A percentile compares a stretch with the other conserved stretches of the same genome.
phyloP scores from a whole-genome alignment of 2,329 filamentous ascomycete species.

The Beauveria varroae region DNA sequence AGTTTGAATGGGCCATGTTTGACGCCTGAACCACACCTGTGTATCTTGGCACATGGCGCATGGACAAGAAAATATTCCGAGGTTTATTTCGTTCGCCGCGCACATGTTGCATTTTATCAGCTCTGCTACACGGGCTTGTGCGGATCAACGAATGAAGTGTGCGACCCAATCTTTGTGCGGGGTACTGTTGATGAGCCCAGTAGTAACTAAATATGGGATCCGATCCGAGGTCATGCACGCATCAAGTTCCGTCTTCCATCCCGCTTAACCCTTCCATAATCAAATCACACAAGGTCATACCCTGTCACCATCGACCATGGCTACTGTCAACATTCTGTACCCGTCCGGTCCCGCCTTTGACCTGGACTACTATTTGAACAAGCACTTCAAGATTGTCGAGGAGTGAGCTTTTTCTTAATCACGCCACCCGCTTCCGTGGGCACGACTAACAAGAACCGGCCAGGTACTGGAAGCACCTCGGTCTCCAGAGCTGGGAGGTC shows the following conservation, averaged over 20 bases:
- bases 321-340: conserved; percentile 29
- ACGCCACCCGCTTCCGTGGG: background rate
- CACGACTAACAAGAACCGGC: background rate
- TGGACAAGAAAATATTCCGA: background rate
- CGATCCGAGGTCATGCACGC: background rate
- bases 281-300: background rate
- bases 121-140: background rate
- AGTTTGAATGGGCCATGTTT: conserved; percentile 10
- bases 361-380: conserved; percentile 39
- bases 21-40: background rate
- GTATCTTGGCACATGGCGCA: background rate
- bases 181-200: background rate
- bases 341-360: conserved; percentile 36
- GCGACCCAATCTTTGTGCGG: background rate
- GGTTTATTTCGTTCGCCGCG: background rate
- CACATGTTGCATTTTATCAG: background rate
- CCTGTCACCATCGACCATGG: background rate
- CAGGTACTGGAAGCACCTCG: conserved; percentile 9
- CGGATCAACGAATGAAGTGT: background rate
- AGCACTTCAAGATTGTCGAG: conserved; percentile 37
- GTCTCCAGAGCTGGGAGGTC: conserved; percentile 18
- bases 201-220: background rate
- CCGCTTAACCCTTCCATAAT: background rate
- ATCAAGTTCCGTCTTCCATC: background rate
- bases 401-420: conserved; percentile 13